These are phyloP conservation scores for Leishmania arabica DNA, from an alignment of 208 protist genomes.

Conservation along the genomic window DNA sequence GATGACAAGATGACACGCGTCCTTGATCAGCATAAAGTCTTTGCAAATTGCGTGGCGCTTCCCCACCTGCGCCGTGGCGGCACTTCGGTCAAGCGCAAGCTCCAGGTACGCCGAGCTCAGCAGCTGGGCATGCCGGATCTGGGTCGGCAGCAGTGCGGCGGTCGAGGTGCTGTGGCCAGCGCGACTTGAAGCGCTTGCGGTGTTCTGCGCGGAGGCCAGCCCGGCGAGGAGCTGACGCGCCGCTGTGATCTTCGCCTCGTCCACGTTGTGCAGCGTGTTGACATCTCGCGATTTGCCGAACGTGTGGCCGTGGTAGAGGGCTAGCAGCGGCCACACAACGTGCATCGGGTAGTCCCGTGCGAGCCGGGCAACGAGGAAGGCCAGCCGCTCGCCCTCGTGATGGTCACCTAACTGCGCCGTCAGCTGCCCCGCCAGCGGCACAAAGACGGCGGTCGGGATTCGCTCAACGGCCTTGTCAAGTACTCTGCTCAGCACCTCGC, in stretches of 20 bases:
- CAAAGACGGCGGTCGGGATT: conserved; percentile 57
- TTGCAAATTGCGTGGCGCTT: conserved; percentile 34
- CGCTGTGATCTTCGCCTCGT: conserved; percentile 29
- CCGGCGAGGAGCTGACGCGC: conserved; percentile 18
- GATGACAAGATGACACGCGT: conserved; percentile 38
- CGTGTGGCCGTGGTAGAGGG: conserved; percentile 62
- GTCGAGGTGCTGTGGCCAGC: not conserved
- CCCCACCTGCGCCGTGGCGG: conserved; percentile 9
- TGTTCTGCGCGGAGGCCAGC: not conserved
- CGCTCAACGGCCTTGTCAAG: conserved; percentile 51
- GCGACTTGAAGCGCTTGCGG: not conserved
- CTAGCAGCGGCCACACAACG: conserved; percentile 72
- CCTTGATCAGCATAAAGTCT: conserved; percentile 40
- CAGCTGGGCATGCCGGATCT: conserved; percentile 48
- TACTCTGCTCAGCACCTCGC: conserved; percentile 37
- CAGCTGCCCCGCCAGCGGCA: conserved; percentile 71
- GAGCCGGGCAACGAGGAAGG: conserved; percentile 48
- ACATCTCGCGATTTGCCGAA: conserved; percentile 39
- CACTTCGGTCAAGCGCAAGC: conserved; percentile 58
- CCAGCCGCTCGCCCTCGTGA: conserved; percentile 30
- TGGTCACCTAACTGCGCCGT: conserved; percentile 57
- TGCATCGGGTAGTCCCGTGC: conserved; percentile 57
- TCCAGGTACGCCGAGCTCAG: conserved; percentile 84
- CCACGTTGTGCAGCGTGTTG: conserved; percentile 21
- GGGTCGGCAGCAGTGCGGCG: not conserved